A percentile compares a stretch with the other conserved stretches of the same genome.
Conservation (phyloP, 129 eudicot genomes). For the Kitagawia praeruptora region DNA sequence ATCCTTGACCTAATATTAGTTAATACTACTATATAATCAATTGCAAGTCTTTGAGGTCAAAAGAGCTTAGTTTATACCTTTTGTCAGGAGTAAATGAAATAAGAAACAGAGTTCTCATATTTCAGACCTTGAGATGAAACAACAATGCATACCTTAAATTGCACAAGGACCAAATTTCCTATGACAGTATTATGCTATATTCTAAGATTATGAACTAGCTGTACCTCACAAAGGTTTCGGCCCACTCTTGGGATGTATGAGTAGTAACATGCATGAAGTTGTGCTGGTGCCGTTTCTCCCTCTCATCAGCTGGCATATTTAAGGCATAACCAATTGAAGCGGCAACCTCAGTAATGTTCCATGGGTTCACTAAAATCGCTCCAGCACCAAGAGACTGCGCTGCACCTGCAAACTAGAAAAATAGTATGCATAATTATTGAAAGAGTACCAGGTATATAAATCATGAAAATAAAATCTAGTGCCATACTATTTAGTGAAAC, state of each 20-base stretch:
- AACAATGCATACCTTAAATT: background rate
- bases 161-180: background rate
- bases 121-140: background rate
- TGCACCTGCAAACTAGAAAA: slow-evolving; percentile 82
- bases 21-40: background rate
- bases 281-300: slow-evolving; percentile 71
- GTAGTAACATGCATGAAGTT: slow-evolving; percentile 70
- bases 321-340: slow-evolving; percentile 66
- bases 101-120: background rate
- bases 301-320: slow-evolving; percentile 75
- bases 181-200: background rate
- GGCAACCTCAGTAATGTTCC: slow-evolving; percentile 79
- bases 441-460: background rate
- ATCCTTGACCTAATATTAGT: background rate
- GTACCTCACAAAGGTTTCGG: slow-evolving; percentile 81
- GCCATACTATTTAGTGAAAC: background rate
- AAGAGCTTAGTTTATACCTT: background rate
- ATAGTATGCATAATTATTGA: background rate
- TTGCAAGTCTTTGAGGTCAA: background rate
- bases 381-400: slow-evolving; percentile 97
- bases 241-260: slow-evolving; percentile 95
- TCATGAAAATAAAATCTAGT: background rate
- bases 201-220: background rate
- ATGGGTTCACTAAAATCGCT: slow-evolving; percentile 78
- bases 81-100: background rate